Conservation (phyloP, 2,329 filamentous ascomycete species). For the Pyrenophora teres region DNA sequence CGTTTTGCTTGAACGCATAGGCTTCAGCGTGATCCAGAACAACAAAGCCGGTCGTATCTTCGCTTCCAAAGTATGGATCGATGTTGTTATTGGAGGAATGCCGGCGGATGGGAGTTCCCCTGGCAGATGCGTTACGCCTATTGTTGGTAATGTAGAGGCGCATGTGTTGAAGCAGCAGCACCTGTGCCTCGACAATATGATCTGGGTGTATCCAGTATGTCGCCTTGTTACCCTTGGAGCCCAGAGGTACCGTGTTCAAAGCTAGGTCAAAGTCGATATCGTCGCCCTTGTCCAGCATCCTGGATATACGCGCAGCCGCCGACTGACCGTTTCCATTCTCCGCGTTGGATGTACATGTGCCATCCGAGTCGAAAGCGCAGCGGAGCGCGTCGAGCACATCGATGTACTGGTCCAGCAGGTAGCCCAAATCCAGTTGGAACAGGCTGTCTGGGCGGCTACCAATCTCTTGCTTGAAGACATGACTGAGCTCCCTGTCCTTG, state of each 20-base stretch:
- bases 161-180: conserved; percentile 57
- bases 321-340: conserved; percentile 25
- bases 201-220: conserved; percentile 61
- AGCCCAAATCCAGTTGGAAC: conserved; percentile 66
- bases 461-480: conserved; percentile 69
- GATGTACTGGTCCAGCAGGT: conserved; percentile 56
- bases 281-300: conserved; percentile 47
- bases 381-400: conserved; percentile 53
- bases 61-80: conserved; percentile 34
- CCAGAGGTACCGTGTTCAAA: conserved; percentile 54
- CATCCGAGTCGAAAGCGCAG: conserved; percentile 49
- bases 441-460: conserved; percentile 72
- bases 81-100: conserved; percentile 31
- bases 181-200: conserved; percentile 59
- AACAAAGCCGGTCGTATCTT: conserved; percentile 49
- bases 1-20: conserved; percentile 53
- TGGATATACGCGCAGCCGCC: conserved; percentile 45
- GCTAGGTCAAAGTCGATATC: conserved; percentile 57
- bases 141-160: conserved; percentile 44
- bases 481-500: conserved; percentile 66
- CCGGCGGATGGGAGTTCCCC: conserved; percentile 31
- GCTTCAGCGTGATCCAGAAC: conserved; percentile 55
- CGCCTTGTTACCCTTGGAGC: conserved; percentile 52
- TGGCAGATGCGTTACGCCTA: conserved; percentile 22
- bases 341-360: conserved; percentile 13